These are phyloP conservation scores for Penicillium sp. DNA, from an alignment of 2,329 filamentous ascomycete species.

Conservation along the genomic window DNA sequence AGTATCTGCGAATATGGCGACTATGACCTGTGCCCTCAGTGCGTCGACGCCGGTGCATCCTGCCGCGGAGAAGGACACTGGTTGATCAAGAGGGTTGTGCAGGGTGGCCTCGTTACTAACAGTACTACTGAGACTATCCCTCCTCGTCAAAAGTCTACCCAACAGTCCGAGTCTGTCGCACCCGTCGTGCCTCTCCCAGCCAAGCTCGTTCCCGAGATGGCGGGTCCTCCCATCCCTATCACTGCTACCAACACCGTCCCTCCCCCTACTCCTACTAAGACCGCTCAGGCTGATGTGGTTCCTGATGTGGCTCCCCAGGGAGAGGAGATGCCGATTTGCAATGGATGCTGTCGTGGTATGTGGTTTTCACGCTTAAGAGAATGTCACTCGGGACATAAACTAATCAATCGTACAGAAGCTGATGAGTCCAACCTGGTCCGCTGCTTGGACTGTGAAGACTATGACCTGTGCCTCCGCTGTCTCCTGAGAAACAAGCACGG, in stretches of 20 bases:
- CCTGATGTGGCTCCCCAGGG: conserved; percentile 22
- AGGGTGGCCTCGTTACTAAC: conserved; percentile 76
- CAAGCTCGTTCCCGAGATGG: conserved; percentile 30
- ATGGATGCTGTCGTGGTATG: conserved; percentile 67
- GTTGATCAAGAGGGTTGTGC: conserved; percentile 88
- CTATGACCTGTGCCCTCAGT: conserved; percentile 86
- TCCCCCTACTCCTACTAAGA: not conserved
- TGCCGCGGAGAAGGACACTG: conserved; percentile 84
- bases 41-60: conserved; percentile 73
- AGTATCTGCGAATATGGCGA: conserved; percentile 90
- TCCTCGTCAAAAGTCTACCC: conserved; percentile 59
- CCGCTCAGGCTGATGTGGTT: conserved; percentile 6
- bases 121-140: conserved; percentile 83
- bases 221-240: conserved; percentile 16
- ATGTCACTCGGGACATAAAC: conserved; percentile 27
- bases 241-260: not conserved
- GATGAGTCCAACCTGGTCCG: conserved; percentile 81
- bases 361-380: not conserved
- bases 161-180: conserved; percentile 14
- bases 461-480: conserved; percentile 86
- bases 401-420: conserved; percentile 56
- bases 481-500: conserved; percentile 78
- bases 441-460: conserved; percentile 84
- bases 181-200: conserved; percentile 9
- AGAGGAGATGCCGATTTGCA: conserved; percentile 56